A percentile compares a stretch with the other conserved stretches of the same genome.
Evolutionary conservation across 2,329 filamentous ascomycete species (phyloP).

Genomic region (Chalara sp.): DNA sequence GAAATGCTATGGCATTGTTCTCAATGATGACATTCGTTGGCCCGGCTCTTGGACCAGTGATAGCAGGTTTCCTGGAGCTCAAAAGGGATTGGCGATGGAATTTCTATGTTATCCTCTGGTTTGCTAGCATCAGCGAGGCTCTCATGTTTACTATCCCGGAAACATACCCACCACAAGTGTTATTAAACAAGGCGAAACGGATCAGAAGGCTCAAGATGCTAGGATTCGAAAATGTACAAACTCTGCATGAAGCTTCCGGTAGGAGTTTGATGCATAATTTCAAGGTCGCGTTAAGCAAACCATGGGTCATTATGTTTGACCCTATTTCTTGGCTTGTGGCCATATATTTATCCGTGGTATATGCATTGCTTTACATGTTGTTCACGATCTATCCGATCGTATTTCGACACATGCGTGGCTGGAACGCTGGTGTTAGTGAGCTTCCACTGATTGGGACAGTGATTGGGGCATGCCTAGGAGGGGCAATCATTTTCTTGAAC

Average conservation of each 20-base stretch:
- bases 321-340: conserved; percentile 79
- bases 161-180: conserved; percentile 43
- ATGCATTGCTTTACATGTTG: conserved; percentile 23
- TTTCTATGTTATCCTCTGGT: conserved; percentile 41
- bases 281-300: conserved; percentile 81
- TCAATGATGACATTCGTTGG: conserved; percentile 56
- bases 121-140: conserved; percentile 32
- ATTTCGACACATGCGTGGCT: conserved; percentile 32
- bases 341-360: conserved; percentile 63
- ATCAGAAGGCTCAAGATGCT: conserved; percentile 41
- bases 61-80: conserved; percentile 50
- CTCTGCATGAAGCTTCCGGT: conserved; percentile 57
- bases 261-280: conserved; percentile 40
- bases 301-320: conserved; percentile 87
- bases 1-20: conserved; percentile 56
- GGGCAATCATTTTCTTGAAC: conserved; percentile 38
- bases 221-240: conserved; percentile 45
- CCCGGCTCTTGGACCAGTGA: conserved; percentile 39
- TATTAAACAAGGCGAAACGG: conserved; percentile 46
- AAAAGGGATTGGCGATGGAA: conserved; percentile 46
- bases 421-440: conserved; percentile 45
- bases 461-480: conserved; percentile 33
- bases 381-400: conserved; percentile 26
- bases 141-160: conserved; percentile 53
- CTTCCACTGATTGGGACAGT: conserved; percentile 62